A percentile compares a stretch with the other conserved stretches of the same genome.
Evolutionary conservation across 805 yeast genomes (phyloP).

Genomic region (Ogataea zsoltii): DNA sequence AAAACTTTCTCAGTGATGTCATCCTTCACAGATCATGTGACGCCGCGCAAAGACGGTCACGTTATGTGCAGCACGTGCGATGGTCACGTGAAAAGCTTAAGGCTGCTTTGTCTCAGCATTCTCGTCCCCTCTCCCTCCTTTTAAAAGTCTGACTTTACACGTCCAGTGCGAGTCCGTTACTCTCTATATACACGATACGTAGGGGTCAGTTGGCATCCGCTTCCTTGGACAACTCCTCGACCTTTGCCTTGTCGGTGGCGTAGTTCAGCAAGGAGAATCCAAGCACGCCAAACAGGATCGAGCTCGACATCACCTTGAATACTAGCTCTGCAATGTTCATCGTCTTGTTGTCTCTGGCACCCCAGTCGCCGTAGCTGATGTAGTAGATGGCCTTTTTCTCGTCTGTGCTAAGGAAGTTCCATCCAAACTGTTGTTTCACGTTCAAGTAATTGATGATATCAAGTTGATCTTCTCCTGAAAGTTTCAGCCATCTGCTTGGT

Average conservation of each 20-base stretch:
- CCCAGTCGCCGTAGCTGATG: slow-evolving; percentile 64
- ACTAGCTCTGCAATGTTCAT: slow-evolving; percentile 35
- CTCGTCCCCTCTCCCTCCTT: too few relatives aligned
- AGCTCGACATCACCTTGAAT: slow-evolving; percentile 34
- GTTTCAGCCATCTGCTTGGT: slow-evolving; percentile 34
- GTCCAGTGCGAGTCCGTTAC: background rate
- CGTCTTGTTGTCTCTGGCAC: slow-evolving; percentile 45
- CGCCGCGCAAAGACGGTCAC: too few relatives aligned
- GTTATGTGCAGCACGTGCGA: too few relatives aligned
- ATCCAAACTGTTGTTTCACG: slow-evolving; percentile 38
- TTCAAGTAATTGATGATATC: slow-evolving; percentile 38
- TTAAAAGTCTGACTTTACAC: too few relatives aligned
- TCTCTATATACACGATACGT: background rate
- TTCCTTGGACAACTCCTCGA: slow-evolving; percentile 13
- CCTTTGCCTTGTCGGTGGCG: slow-evolving; percentile 29
- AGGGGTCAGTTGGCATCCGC: background rate
- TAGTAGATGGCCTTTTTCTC: slow-evolving; percentile 61
- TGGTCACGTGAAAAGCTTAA: too few relatives aligned
- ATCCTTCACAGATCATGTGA: too few relatives aligned
- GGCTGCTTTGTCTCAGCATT: too few relatives aligned
- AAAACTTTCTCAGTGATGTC: too few relatives aligned
- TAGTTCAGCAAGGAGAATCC: slow-evolving; percentile 37
- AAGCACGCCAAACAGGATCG: slow-evolving; percentile 34
- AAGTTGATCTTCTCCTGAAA: slow-evolving; percentile 36
- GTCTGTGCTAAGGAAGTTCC: slow-evolving; percentile 44